Conservation (phyloP, 163 green algal species). For the Smithsoniella earleae region DNA sequence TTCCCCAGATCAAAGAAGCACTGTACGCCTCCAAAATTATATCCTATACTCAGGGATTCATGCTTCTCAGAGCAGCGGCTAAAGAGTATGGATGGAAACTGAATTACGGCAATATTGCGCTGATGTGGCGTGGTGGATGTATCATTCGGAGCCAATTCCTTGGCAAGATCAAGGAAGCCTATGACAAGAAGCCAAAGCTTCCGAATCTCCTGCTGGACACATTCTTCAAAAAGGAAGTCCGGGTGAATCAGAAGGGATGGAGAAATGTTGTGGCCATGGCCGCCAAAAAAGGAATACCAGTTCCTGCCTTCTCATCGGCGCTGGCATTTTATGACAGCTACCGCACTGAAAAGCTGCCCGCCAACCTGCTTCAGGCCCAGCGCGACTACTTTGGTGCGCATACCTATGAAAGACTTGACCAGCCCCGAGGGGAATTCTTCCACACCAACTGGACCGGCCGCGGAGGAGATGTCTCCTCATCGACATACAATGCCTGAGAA, state of each 20-base stretch:
- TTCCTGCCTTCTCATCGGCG: slow-evolving; percentile 67
- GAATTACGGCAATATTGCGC: slow-evolving; percentile 62
- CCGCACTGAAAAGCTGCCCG: slow-evolving; percentile 49
- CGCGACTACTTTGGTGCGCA: slow-evolving; percentile 97
- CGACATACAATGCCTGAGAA: no score
- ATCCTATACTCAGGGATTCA: slow-evolving; percentile 43
- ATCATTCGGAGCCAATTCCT: slow-evolving; percentile 62
- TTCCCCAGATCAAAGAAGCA: slow-evolving; percentile 44
- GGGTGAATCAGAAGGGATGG: slow-evolving; percentile 51
- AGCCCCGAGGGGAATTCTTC: slow-evolving; percentile 68
- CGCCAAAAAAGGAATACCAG: slow-evolving; percentile 68
- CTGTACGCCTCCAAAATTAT: slow-evolving; percentile 95
- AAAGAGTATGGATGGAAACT: slow-evolving; percentile 64
- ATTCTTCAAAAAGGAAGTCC: slow-evolving; percentile 67
- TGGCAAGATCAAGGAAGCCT: slow-evolving; percentile 63
- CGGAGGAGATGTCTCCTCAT: no score
- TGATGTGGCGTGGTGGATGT: slow-evolving; percentile 59
- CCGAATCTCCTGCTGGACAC: slow-evolving; percentile 83
- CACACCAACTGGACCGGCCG: slow-evolving; percentile 83
- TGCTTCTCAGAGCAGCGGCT: slow-evolving; percentile 41
- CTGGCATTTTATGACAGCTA: slow-evolving; percentile 98
- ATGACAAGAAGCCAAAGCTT: slow-evolving; percentile 61
- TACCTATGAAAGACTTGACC: slow-evolving; percentile 94
- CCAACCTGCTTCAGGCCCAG: slow-evolving; percentile 81
- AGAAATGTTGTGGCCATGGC: slow-evolving; percentile 75